Conservation (phyloP, 495 filamentous ascomycete genomes). For the Xylaria longipes region DNA sequence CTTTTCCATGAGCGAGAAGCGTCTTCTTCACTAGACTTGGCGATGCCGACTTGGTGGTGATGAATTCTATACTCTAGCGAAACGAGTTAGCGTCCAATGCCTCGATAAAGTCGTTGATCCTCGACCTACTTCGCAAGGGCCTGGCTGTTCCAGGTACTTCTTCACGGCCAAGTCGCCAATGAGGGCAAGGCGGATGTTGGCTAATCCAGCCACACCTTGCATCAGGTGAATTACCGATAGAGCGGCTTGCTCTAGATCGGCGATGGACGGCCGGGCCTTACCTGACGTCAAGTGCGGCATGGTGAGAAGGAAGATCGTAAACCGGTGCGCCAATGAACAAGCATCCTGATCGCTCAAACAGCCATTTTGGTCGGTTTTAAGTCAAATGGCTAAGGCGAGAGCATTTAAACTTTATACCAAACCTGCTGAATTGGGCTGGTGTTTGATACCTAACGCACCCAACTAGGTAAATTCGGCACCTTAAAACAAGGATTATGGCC, state of each 20-base stretch:
- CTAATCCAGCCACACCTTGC: constrained; percentile 18
- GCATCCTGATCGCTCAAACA: constrained; percentile 10
- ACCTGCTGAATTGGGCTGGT: constrained; percentile 19
- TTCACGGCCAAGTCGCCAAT: constrained; percentile 25
- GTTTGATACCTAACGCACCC: constrained; percentile 28
- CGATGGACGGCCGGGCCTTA: constrained; percentile 20
- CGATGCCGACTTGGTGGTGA: constrained; percentile 20
- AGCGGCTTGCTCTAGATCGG: constrained; percentile 28
- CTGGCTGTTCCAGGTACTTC: constrained; percentile 22
- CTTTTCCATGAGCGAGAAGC: constrained; percentile 17
- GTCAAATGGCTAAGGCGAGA: constrained; percentile 1
- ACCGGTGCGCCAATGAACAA: constrained; percentile 19
- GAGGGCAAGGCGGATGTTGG: constrained; percentile 19
- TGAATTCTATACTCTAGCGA: constrained; percentile 28
- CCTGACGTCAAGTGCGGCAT: constrained; percentile 24
- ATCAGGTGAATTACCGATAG: constrained; percentile 25
- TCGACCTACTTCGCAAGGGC: constrained; percentile 17
- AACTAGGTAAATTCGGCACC: constrained; percentile 26
- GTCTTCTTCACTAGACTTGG: constrained; percentile 25
- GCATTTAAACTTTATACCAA: not conserved
- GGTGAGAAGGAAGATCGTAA: constrained; percentile 14
- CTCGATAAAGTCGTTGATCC: too few relatives aligned
- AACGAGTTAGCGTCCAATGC: not conserved
- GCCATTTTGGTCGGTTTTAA: constrained; percentile 18
- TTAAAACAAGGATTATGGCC: constrained; percentile 21